phyloP scores from a whole-genome alignment of 306 rosid species.

The Delonix regia region DNA sequence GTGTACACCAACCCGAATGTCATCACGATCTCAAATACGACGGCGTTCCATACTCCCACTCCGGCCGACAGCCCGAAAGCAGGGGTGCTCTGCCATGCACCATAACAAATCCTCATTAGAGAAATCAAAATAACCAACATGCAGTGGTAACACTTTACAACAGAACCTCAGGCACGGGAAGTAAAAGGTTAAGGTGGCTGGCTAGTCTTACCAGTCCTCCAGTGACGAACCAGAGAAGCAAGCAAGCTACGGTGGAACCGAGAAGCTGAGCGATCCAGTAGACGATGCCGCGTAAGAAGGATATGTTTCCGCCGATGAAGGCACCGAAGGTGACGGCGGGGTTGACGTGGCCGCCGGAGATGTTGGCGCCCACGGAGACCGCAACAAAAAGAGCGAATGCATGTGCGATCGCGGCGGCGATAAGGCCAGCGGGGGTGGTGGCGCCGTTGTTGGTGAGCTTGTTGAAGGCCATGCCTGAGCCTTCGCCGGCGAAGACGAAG shows the following conservation, averaged over 20 bases:
- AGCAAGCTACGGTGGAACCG: conserved; percentile 56
- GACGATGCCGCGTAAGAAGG: conserved; percentile 51
- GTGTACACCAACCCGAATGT: conserved; percentile 66
- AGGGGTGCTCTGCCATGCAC: conserved; percentile 38
- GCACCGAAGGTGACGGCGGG: conserved; percentile 73
- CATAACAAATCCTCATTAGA: neutral
- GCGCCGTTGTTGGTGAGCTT: conserved; percentile 44
- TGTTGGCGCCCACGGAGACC: conserved; percentile 48
- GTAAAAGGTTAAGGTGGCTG: too few species aligned
- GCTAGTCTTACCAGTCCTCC: conserved; percentile 44
- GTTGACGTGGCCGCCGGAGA: conserved; percentile 68
- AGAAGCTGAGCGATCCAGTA: conserved; percentile 70
- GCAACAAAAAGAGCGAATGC: conserved; percentile 62
- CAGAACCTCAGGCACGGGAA: too few species aligned
- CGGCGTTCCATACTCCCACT: conserved; percentile 48
- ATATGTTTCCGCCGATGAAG: conserved; percentile 65
- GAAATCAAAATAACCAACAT: too few species aligned
- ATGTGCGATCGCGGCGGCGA: conserved; percentile 50
- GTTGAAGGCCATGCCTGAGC: conserved; percentile 51
- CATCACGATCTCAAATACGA: conserved; percentile 69
- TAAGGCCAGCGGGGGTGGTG: conserved; percentile 43
- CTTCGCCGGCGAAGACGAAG: conserved; percentile 67
- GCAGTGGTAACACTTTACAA: neutral
- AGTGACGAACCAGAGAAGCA: conserved; percentile 51
- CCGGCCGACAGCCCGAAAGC: conserved; percentile 41